These are phyloP conservation scores for Chaetomium sp. DNA, from an alignment of 2,329 filamentous ascomycete genomes.

Conservation along the genomic window DNA sequence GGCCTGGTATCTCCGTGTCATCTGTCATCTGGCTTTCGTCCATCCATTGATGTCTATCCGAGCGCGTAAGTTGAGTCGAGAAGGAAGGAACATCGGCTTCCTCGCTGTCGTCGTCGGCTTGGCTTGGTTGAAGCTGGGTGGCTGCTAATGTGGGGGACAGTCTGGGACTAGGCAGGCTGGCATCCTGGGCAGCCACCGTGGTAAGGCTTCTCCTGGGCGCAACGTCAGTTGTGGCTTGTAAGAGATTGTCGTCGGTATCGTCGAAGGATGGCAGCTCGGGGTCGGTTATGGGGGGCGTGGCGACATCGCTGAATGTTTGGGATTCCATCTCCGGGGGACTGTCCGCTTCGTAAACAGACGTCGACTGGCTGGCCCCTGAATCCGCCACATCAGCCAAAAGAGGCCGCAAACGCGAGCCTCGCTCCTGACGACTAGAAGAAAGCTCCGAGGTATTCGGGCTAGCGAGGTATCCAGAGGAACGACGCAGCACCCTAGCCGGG, in stretches of 20 bases:
- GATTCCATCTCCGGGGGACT: slow-evolving; percentile 51
- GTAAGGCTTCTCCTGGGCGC: slow-evolving; percentile 53
- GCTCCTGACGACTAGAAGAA: slow-evolving; percentile 26
- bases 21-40: slow-evolving; percentile 39
- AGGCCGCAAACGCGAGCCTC: slow-evolving; percentile 35
- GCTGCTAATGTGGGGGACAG: slow-evolving; percentile 86
- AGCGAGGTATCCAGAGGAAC: slow-evolving; percentile 36
- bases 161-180: slow-evolving; percentile 88
- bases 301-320: slow-evolving; percentile 58
- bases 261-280: slow-evolving; percentile 58
- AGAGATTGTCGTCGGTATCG: slow-evolving; percentile 44
- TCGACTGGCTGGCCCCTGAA: slow-evolving; percentile 34
- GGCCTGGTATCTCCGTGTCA: slow-evolving; percentile 26
- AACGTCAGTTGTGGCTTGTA: slow-evolving; percentile 40
- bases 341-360: slow-evolving; percentile 39
- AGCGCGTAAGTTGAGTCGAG: slow-evolving; percentile 30
- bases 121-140: slow-evolving; percentile 40
- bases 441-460: slow-evolving; percentile 55
- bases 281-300: slow-evolving; percentile 70
- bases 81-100: slow-evolving; percentile 32
- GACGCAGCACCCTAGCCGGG: slow-evolving; percentile 22
- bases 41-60: slow-evolving; percentile 27
- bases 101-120: slow-evolving; percentile 38
- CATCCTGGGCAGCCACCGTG: slow-evolving; percentile 71
- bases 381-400: slow-evolving; percentile 39